Base-by-base conservation (phyloP, 2,329 filamentous ascomycete genomes). In the Daldinia sp. region DNA sequence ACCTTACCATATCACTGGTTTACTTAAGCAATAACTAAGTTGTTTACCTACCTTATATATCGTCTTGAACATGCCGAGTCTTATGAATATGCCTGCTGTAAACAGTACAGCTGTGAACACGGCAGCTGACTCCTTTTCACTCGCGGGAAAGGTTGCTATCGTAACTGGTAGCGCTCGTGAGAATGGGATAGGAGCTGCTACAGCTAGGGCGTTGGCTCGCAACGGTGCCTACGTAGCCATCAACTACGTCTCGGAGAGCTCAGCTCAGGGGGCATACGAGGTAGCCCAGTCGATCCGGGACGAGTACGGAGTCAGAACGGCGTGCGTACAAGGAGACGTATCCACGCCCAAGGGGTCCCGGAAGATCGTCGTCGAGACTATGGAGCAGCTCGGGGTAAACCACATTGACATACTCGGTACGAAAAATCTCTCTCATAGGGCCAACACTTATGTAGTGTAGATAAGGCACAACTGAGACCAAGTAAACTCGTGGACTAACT, bases 91-190 rank as follows among this genome's bases (percentile, higher is more conserved):
- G 76, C 20, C 74, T n/a, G 55, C 64, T 5, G 80, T 51, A 1
- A 33, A 33, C n/a, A 23, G 20, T 23, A 39, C 10, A 4, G 20
- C 20, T 23, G 2, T 23, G 20, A 23, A 23, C 20, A 51, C 46
- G 4, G 82, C 9, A 79, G 75, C 1, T 75, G 46, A 51, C 7
- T 51, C 46, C 46, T 33, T 84, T 18, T 79, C 76, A 4, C 79
- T 84, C 13, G 64, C 73, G 15, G 80, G 79, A 61, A 84, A 84
- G 67, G 72, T 79, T 0, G 82, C 82, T 65, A 81, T 85, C 39
- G 74, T 85, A 7, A 85, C 83, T 0, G 83, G 82, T 28, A 83
- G 82, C 9, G 81, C 81, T 15, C 78, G 78, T 4, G 81, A 83
- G 28, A 83, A 81, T 51, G 81, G 81, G 2, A 82, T 83, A 9